Evolutionary conservation across 345 rosid genomes (phyloP).

Genomic region (Psidium friedrichsthalianum): DNA sequence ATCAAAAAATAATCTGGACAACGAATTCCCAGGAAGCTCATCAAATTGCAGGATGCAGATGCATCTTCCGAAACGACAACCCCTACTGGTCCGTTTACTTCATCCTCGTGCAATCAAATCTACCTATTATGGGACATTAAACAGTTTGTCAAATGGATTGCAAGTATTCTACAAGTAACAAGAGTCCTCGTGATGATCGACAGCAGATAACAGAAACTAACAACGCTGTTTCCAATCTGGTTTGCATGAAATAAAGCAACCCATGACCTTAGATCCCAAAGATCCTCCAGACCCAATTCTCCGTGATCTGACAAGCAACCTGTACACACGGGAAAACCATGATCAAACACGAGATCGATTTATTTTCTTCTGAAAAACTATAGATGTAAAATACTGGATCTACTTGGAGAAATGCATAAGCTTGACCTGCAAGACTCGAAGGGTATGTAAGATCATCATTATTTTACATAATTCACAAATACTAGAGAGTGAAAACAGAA

Average conservation of each 20-base stretch:
- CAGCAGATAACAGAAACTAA: background rate
- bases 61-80: background rate
- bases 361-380: background rate
- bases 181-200: background rate
- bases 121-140: background rate
- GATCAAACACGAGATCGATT: background rate
- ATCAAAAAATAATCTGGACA: background rate
- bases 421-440: background rate
- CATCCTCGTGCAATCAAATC: background rate
- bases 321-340: background rate
- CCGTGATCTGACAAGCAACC: background rate
- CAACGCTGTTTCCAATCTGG: background rate
- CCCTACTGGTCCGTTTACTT: background rate
- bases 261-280: background rate
- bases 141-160: background rate
- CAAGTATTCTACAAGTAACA: background rate
- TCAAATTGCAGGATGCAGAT: background rate
- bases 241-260: background rate
- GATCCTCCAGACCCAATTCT: background rate
- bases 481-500: background rate
- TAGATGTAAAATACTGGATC: background rate
- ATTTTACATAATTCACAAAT: background rate
- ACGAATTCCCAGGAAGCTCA: background rate
- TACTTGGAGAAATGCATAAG: background rate
- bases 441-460: background rate